Evolutionary conservation across 2,329 filamentous ascomycete species (phyloP).

Genomic region (Alternaria gansuensis): DNA sequence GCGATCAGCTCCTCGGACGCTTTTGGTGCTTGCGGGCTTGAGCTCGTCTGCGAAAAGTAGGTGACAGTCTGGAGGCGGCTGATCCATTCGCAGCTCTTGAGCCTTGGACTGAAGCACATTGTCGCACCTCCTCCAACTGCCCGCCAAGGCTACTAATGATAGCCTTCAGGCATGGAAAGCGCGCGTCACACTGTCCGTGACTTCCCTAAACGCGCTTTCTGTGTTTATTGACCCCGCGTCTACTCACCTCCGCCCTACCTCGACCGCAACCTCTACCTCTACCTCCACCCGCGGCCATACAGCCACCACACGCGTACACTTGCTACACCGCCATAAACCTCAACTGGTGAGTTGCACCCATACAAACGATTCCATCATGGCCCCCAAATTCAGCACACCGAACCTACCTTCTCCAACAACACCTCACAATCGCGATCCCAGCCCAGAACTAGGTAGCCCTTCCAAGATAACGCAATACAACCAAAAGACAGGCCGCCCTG

Average conservation of each 20-base stretch:
- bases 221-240: slow-evolving; percentile 3
- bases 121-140: slow-evolving; percentile 4
- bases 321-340: slow-evolving; percentile 12
- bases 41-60: not conserved
- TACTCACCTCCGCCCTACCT: slow-evolving; percentile 2
- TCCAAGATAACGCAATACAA: slow-evolving; percentile 49
- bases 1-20: not conserved
- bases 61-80: not conserved
- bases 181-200: slow-evolving; percentile 15
- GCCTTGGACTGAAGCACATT: not conserved
- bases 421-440: slow-evolving; percentile 18
- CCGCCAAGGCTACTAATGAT: slow-evolving; percentile 21
- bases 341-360: not conserved
- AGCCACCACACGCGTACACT: slow-evolving; percentile 6
- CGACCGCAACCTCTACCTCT: slow-evolving; percentile 15
- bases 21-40: not conserved
- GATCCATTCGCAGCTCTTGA: not conserved
- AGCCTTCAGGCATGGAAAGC: slow-evolving; percentile 6
- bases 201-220: slow-evolving; percentile 5
- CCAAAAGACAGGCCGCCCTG: slow-evolving; percentile 54
- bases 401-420: slow-evolving; percentile 9
- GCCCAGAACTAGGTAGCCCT: slow-evolving; percentile 45
- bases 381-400: slow-evolving; percentile 1
- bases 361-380: slow-evolving; percentile 2
- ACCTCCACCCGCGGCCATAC: slow-evolving; percentile 9